Base-by-base conservation (phyloP, 1,139 yeast species). In the Debaryomycetaceae sp. region DNA sequence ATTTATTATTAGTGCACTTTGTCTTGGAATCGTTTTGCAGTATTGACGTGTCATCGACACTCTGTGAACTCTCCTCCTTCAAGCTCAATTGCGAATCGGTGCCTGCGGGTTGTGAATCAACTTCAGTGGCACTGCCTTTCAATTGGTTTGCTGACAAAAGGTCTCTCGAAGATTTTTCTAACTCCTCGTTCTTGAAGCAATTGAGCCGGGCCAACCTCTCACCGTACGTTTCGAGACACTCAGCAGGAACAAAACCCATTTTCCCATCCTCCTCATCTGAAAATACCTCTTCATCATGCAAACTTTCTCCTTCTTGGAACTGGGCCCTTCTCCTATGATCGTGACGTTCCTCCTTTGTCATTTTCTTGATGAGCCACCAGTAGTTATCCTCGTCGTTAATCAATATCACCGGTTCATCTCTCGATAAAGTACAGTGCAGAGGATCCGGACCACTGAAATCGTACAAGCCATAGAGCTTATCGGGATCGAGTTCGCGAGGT, bases 201-300 rank as follows among this genome's bases (percentile, higher is more conserved):
- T 93, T 93, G 39, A 90, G 72, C 45, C 99, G 74, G 0, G 99
- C 99, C 44, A 95, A 69, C 46, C 99, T 74, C 63, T 93, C 99
- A 39, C 84, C 87, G 49, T 88, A 90, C 0, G 97, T 88, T 64
- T 93, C 99, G 39, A 93, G 71, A 51, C 95, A 85, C 63, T 93
- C 99, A 1, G 98, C 98, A 1, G 99, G 99, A 1, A 95, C 95
- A 68, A 91, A 95, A 3, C 98, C 99, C 44, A 90, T 78, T 57
- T 80, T 81, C 1, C 76, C 64, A 56, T 78, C 82, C 60, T 85
- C 89, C n/a, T 63, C 72, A 42, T 68, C 75, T 11, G 63, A 50
- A 8, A 45, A 41, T 3, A 57, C 47, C n/a, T 60, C 62, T 30
- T 54, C 58, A 24, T 52, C 56, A 9, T 45, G 47, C 6, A 43